These are phyloP conservation scores for Lactifluus hygrophoroides DNA, from an alignment of 768 basidiomycete genomes.

Conservation along the genomic window DNA sequence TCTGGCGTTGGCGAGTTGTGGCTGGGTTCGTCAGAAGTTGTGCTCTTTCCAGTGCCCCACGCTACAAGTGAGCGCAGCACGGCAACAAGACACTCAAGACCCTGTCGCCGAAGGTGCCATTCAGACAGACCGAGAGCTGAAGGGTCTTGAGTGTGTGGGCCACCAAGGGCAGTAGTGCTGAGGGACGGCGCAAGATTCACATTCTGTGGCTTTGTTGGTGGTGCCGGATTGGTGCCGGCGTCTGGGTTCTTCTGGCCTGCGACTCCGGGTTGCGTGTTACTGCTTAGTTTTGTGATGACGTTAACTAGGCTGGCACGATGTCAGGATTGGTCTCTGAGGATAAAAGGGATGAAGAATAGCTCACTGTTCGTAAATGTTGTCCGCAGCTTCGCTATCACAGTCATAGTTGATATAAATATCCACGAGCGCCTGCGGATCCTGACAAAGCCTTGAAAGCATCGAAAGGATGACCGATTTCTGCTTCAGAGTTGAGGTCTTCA, in stretches of 20 bases:
- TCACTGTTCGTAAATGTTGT: slow-evolving; percentile 96
- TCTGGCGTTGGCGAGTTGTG: slow-evolving; percentile 38
- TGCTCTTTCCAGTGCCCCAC: slow-evolving; percentile 65
- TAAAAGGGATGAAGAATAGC: slow-evolving; percentile 25
- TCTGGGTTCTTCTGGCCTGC: slow-evolving; percentile 45
- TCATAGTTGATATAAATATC: slow-evolving; percentile 99
- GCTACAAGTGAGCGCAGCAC: slow-evolving; percentile 83
- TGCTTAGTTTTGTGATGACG: slow-evolving; percentile 88
- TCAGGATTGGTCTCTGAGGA: neutral
- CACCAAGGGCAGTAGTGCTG: slow-evolving; percentile 53
- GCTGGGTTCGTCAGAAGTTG: slow-evolving; percentile 35
- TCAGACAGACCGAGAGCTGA: slow-evolving; percentile 68
- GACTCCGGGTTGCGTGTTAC: slow-evolving; percentile 33
- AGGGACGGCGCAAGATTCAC: slow-evolving; percentile 50
- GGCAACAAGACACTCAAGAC: slow-evolving; percentile 88
- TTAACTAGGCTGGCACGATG: slow-evolving; percentile 65
- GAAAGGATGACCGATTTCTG: slow-evolving; percentile 90
- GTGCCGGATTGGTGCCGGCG: slow-evolving; percentile 50
- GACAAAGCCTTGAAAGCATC: slow-evolving; percentile 81
- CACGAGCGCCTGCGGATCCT: slow-evolving; percentile 95
- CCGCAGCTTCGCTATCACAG: slow-evolving; percentile 88
- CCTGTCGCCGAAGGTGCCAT: slow-evolving; percentile 75
- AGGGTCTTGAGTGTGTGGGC: slow-evolving; percentile 61
- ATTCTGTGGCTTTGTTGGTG: slow-evolving; percentile 39
- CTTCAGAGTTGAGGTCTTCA: slow-evolving; percentile 91